Evolutionary conservation across 345 rosid species (phyloP), one percentile per base, ranked within the genome.

Genomic region (Zanthoxylum bungeanum): DNA sequence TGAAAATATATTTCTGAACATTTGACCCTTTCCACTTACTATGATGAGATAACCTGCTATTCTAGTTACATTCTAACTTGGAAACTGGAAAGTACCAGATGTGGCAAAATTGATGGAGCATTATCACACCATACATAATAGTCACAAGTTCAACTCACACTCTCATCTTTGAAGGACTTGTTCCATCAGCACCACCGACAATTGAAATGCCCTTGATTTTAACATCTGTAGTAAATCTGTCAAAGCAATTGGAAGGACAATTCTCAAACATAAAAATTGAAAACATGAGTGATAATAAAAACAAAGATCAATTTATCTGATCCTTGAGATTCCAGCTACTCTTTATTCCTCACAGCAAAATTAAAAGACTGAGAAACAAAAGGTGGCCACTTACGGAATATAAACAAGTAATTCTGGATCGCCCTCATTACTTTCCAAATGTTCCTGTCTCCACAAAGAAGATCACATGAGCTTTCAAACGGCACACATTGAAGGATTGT

Each of bases 161-260:
- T 83, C 97, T 88, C 94, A 91, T 75, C 88, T 85, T 92, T 42
- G 98, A 89, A 70, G 99, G 99, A 77, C 99, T 89, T 59, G 96
- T 87, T 81, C 99, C 97, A 64, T 86, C 91, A 28, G 89, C 83
- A 70, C 96, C 97, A 64, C 99, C 99, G 71, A 95, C 81, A 80
- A 95, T 62, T 42, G 98, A 86, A 77, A 95, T 91, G 80, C 97
- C 85, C 85, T 92, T 92, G 83, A 95, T 87, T 86, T 95, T 95
- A 68, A 92, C 99, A 76, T 95, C 99, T 7, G 99, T 82, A 30
- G 99, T 92, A 76, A 95, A 95, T 72, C 99, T 95, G 76, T 60
- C 16, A 76, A 11, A 72, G 12, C 57, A 78, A 70, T 14, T 53
- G 21, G 70, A 56, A 59, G 9, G 63, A 17, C 17, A 40, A 69